Percentiles rank a stretch among this genome's conserved stretches.
phyloP scores from a whole-genome alignment of 306 rosid genomes.

The Quercus dentata region DNA sequence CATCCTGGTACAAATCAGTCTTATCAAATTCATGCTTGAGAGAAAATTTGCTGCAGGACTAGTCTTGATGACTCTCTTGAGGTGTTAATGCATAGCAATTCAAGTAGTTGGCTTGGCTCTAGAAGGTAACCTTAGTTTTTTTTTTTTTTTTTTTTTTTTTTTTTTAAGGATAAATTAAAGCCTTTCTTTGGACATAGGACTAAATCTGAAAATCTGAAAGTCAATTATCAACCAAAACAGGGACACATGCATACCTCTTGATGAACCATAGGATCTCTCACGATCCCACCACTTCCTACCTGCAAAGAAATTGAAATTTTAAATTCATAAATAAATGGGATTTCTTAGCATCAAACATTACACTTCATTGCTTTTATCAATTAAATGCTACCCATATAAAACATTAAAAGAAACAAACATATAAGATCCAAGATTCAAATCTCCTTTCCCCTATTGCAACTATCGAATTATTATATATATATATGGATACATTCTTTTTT shows the following conservation, averaged over 20 bases:
- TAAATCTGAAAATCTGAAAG: not conserved
- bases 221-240: not conserved
- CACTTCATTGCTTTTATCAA: not conserved
- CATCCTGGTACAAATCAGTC: too few relatives aligned
- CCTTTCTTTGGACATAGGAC: not conserved
- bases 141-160: too few relatives aligned
- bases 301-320: constrained; percentile 20
- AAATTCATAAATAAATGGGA: not conserved
- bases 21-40: too few relatives aligned
- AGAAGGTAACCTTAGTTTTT: too few relatives aligned
- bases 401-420: not conserved
- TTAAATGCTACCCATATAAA: not conserved
- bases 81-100: too few relatives aligned
- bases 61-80: too few relatives aligned
- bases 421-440: not conserved
- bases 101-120: too few relatives aligned
- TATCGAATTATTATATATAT: too few relatives aligned
- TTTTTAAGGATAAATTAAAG: too few relatives aligned
- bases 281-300: constrained; percentile 59
- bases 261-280: constrained; percentile 49
- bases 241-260: constrained; percentile 34
- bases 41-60: too few relatives aligned
- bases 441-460: too few relatives aligned
- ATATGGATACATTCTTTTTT: too few relatives aligned
- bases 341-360: not conserved